These are phyloP conservation scores for Talaromyces sp. DNA, from an alignment of 2,329 filamentous ascomycete genomes.

Conservation along the genomic window DNA sequence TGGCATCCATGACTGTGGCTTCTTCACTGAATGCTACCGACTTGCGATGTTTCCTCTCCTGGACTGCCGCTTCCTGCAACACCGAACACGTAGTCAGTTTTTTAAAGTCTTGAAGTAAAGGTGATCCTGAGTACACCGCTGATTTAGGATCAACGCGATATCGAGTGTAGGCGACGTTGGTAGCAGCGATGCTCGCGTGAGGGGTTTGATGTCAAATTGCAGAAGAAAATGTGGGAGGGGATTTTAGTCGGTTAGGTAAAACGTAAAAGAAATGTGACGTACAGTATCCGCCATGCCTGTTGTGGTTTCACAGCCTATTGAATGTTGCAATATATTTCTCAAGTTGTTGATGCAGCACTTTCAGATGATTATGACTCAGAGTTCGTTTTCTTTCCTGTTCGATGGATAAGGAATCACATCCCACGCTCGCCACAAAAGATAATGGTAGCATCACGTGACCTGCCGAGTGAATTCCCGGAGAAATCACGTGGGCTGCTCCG, in stretches of 20 bases:
- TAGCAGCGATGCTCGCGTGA: conserved; percentile 3
- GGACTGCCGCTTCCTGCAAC: conserved; percentile 31
- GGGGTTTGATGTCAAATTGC: conserved; percentile 22
- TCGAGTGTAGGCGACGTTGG: not conserved
- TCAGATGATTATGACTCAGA: not conserved
- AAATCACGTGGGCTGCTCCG: conserved; percentile 4
- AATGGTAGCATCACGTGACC: conserved; percentile 5
- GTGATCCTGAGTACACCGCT: not conserved
- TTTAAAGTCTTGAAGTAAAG: not conserved
- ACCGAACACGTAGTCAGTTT: conserved; percentile 16
- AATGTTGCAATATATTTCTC: not conserved
- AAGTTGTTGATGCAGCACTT: not conserved
- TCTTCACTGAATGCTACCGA: conserved; percentile 91
- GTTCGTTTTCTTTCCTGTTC: not conserved
- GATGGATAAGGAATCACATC: conserved; percentile 11
- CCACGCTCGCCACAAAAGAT: conserved; percentile 9
- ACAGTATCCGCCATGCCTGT: conserved; percentile 37
- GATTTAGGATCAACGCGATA: not conserved
- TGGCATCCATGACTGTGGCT: conserved; percentile 78
- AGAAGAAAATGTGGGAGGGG: conserved; percentile 33
- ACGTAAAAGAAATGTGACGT: conserved; percentile 33
- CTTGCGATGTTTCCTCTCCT: conserved; percentile 68
- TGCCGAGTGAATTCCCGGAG: not conserved
- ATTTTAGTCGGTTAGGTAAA: conserved; percentile 31
- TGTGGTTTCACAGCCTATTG: not conserved